Base-by-base conservation (phyloP, 2,329 filamentous ascomycete genomes). In the Aureobasidium pullulans region DNA sequence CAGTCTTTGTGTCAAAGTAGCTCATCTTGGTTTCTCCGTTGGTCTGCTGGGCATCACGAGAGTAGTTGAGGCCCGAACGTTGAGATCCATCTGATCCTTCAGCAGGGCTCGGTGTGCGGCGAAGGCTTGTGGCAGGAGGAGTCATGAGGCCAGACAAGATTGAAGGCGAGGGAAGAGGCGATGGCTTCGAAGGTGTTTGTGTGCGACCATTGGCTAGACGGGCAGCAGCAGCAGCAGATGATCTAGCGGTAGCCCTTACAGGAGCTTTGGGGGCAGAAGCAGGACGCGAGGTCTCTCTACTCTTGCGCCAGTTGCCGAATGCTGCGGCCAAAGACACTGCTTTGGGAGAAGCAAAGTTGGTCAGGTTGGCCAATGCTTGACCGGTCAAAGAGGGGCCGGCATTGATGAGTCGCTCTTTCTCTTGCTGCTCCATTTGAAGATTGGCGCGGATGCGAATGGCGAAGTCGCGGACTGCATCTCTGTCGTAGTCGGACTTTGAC, bases 371-470 rank as follows among this genome's bases (percentile, higher is more conserved):
- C 43, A 96, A 82, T 42, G 88, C 71, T 61, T 79, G 75, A 62
- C 84, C 87, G 13, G 83, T 83, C 36, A 62, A 56, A 47, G 10
- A 60, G n/a, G 40, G 62, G 56, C 43, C 64, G 10, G 86, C 86
- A 57, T 87, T 85, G 75, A 89, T 82, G 0, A 90, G 86, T 61
- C 94, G 84, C 72, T 97, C 93, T 54, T 90, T 89, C 74, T 96
- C 92, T 71, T 96, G 90, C 70, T 95, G 89, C 73, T 99, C 93
- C 94, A 99, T 99, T 71, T 97, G 90, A 37, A 99, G 79, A 68
- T 96, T 96, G 13, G 94, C 90, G 71, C 90, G 90, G 62, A 99
- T 85, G 57, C 94, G 87, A 66, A 97, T 97, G 37, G 90, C 89
- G 6, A 92, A 91, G 70, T 97, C 92, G 67, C 89, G 89, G 64